These are phyloP conservation scores for Penicillium sp. DNA, from an alignment of 2,329 filamentous ascomycete species.

Conservation along the genomic window DNA sequence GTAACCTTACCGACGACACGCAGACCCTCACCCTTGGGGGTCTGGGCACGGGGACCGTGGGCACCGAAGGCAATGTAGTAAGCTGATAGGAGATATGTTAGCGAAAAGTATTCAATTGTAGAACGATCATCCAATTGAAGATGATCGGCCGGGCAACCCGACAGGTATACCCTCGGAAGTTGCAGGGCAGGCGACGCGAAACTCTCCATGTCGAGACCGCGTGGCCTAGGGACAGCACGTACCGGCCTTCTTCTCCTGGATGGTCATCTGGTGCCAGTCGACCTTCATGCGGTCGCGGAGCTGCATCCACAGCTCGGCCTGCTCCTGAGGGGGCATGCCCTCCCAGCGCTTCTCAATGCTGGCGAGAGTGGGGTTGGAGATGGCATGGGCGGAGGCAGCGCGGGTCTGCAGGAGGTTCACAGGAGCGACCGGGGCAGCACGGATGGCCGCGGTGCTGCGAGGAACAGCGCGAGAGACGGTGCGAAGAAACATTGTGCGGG, in stretches of 20 bases:
- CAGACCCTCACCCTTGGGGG: constrained; percentile 81
- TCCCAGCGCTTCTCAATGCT: constrained; percentile 99
- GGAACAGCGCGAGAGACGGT: constrained; percentile 47
- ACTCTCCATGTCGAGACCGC: neutral
- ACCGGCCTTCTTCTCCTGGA: constrained; percentile 99
- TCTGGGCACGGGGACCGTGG: constrained; percentile 83
- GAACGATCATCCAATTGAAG: neutral
- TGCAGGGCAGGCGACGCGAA: constrained; percentile 13
- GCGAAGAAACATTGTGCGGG: constrained; percentile 50
- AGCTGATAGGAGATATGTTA: constrained; percentile 55
- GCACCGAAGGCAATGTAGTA: constrained; percentile 99
- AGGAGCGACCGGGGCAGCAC: constrained; percentile 41
- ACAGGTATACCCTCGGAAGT: constrained; percentile 19
- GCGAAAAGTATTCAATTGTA: neutral
- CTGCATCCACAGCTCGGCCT: constrained; percentile 98
- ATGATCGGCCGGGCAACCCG: neutral
- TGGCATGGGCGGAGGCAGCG: constrained; percentile 76
- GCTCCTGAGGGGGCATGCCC: constrained; percentile 94
- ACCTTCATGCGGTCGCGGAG: constrained; percentile 98
- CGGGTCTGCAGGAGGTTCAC: constrained; percentile 54
- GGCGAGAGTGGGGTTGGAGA: constrained; percentile 95
- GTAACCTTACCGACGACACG: constrained; percentile 75
- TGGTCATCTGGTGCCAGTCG: constrained; percentile 91
- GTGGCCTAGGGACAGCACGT: constrained; percentile 50
- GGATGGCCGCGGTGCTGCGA: constrained; percentile 46